Evolutionary conservation across 1,284 basidiomycete genomes (phyloP).

Genomic region (Sphaerobolus stellatus): DNA sequence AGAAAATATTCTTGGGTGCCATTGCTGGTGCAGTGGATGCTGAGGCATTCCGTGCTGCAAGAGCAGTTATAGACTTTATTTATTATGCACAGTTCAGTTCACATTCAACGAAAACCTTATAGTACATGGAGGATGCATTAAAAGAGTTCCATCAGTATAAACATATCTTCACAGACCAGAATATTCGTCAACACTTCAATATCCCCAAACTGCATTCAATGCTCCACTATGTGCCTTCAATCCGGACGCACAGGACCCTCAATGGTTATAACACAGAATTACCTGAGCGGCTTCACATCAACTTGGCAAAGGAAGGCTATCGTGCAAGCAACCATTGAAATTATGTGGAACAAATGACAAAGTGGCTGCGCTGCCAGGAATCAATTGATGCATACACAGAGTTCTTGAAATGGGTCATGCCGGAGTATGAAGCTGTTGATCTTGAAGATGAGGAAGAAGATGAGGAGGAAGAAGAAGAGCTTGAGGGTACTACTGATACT

Average conservation of each 20-base stretch:
- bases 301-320: slow-evolving; percentile 20
- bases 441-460: too few relatives aligned
- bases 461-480: too few relatives aligned
- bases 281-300: slow-evolving; percentile 20
- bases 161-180: slow-evolving; percentile 11
- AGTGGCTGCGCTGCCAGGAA: too few relatives aligned
- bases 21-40: slow-evolving; percentile 11
- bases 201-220: slow-evolving; percentile 27
- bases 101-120: slow-evolving; percentile 9
- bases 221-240: slow-evolving; percentile 14
- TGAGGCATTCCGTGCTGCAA: not conserved
- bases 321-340: slow-evolving; percentile 5
- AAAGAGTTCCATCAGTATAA: slow-evolving; percentile 17
- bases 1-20: slow-evolving; percentile 17
- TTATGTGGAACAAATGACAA: too few relatives aligned
- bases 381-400: too few relatives aligned
- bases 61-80: slow-evolving; percentile 15
- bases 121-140: slow-evolving; percentile 12
- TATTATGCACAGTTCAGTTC: slow-evolving; percentile 10
- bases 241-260: not conserved
- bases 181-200: slow-evolving; percentile 8
- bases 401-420: too few relatives aligned
- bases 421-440: too few relatives aligned
- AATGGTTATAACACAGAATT: slow-evolving; percentile 18
- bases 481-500: too few relatives aligned